Evolutionary conservation across 2,329 filamentous ascomycete genomes (phyloP), one percentile per base, ranked within the genome.

Genomic region (Aspergillus uvarum): DNA sequence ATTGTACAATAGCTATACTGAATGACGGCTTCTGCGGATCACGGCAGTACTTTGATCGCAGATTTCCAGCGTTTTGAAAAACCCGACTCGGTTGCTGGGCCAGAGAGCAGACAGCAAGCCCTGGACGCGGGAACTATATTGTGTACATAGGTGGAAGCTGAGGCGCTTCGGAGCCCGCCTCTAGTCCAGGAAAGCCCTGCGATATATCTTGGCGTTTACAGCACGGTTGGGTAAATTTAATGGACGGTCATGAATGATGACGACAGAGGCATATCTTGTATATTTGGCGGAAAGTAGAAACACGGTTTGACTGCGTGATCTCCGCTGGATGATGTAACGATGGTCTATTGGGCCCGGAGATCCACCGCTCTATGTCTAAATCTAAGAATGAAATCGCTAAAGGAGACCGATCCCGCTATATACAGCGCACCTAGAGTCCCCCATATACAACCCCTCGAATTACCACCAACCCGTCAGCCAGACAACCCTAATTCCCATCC

Each of bases 1-100:
- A 66, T 65, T 74, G 72, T 74, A 74, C 69, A 68, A 74, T 74
- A 74, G 56, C 54, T 61, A 56, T 62, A 61, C 48, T 51, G 47
- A 51, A 52, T 50, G 49, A 56, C 49, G 51, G 51, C 19, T 29
- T 44, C 38, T 44, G 38, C 14, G 12, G 38, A 7, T 44, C 38
- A 44, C 38, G 32, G 32, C 14, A 12, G 32, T 29, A 29, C 8
- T 29, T 35, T 35, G 32, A 35, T 35, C 32, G 32, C 32, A 35
- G 14, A 19, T 44, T n/a, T 44, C 35, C 35, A 51, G 58, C 48
- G 58, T 51, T 54, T 29, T 35, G 51, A 32, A 48, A 24, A 35
- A 44, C 58, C 49, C 19, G 44, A 58, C 56, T 53, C 63, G 51
- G 42, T 29, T 49, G 47, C 47, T 22, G 35, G 54, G 54, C 53